Percentiles rank a stretch among this genome's conserved stretches.
Conservation (phyloP, 2,329 filamentous ascomycete genomes). For the Colletotrichum musae region DNA sequence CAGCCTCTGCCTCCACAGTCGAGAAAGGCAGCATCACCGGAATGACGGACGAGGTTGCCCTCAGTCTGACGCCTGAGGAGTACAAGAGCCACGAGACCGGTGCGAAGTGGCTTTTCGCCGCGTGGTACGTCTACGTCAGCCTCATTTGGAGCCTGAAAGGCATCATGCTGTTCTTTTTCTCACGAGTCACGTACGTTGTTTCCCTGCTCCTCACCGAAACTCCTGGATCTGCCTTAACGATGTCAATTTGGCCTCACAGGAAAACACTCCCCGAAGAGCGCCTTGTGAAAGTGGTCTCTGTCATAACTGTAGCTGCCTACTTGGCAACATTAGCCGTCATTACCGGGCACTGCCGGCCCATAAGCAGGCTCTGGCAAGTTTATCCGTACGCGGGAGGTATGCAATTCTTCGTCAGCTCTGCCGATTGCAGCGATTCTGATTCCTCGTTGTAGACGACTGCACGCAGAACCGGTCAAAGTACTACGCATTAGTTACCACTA, state of each 20-base stretch:
- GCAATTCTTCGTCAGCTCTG: not conserved
- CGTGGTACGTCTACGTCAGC: conserved; percentile 37
- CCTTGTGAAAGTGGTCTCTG: conserved; percentile 25
- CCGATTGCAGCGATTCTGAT: not conserved
- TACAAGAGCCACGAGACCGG: conserved; percentile 35
- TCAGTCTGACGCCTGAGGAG: conserved; percentile 25
- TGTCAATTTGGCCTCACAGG: not conserved
- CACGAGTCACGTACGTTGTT: conserved; percentile 28
- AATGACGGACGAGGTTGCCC: conserved; percentile 30
- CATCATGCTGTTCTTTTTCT: conserved; percentile 38
- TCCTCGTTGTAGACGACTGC: conserved; percentile 13
- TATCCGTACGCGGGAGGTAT: conserved; percentile 32
- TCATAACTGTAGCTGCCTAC: conserved; percentile 23
- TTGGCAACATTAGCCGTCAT: conserved; percentile 30
- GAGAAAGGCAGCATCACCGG: conserved; percentile 36
- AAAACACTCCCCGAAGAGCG: conserved; percentile 36
- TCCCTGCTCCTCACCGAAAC: not conserved
- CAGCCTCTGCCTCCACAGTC: conserved; percentile 1
- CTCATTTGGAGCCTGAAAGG: conserved; percentile 38
- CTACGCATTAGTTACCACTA: conserved; percentile 31
- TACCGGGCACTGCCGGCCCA: conserved; percentile 29
- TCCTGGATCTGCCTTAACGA: not conserved
- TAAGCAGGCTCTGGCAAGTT: conserved; percentile 33
- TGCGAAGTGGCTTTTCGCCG: conserved; percentile 37
- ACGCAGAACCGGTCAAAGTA: conserved; percentile 36